Base-by-base conservation (phyloP, 371 early-diverging fungal species). In the Gilbertella persicaria region DNA sequence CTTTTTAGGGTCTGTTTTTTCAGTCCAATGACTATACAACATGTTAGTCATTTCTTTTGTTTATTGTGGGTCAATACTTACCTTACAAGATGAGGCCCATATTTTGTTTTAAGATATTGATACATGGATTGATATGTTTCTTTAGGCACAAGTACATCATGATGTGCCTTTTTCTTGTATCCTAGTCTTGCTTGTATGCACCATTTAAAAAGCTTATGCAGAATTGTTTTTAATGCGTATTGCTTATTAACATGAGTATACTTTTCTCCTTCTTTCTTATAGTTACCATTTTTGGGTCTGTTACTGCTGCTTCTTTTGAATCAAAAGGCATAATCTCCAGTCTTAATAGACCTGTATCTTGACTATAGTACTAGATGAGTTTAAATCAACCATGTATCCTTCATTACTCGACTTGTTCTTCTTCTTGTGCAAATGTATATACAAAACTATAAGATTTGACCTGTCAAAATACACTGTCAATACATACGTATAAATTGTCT, bases 1-100 rank as follows among this genome's bases (percentile, higher is more conserved):
- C 57, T 94, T 94, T 19, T 65, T 65, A 4, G 93, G 87, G 59
- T 94, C 93, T 0, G 94, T 93, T 59, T 85, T 84, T 59, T 91
- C 91, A 1, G 85, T 77, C 92, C 91, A 91, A 33, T 69, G 66
- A 9, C 78, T 78, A 54, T 55, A 20, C 17, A 39, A 45, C 38
- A 40, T n/a, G n/a, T n/a, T n/a, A n/a, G n/a, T n/a, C n/a, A n/a
- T n/a, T n/a, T n/a, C n/a, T n/a, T n/a, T n/a, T n/a, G n/a, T n/a
- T n/a, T n/a, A n/a, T n/a, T n/a, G n/a, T n/a, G n/a, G n/a, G n/a
- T n/a, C n/a, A n/a, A n/a, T 12, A 47, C 45, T 54, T 69, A 78
- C 79, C 57, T 53, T 37, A 79, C 70, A 26, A 75, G 78, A 40
- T 67, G 58, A 7, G 71, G 59, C 0, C 86, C 88, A 60, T 92